phyloP scores from a whole-genome alignment of 176 grass and related monocot genomes.

The Secale cereale region DNA sequence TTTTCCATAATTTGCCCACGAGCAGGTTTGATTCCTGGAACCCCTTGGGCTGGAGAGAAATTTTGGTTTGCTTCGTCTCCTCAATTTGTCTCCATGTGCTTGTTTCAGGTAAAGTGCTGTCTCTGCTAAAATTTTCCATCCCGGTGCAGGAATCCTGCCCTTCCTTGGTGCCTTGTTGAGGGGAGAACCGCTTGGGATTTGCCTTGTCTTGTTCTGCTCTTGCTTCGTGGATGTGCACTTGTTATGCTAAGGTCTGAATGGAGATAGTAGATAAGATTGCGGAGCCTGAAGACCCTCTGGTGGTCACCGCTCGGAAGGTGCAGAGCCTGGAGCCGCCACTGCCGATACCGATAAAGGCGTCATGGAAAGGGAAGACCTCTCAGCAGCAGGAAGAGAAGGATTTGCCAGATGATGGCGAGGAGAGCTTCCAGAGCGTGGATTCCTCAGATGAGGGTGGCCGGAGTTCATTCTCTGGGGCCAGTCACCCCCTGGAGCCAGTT shows the following conservation, averaged over 20 bases:
- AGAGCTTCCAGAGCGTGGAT: conserved; percentile 79
- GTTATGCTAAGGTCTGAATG: conserved; percentile 40
- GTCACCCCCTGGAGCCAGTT: conserved; percentile 77
- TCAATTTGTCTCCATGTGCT: not conserved
- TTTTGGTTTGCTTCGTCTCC: not conserved
- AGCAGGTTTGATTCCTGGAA: conserved; percentile 41
- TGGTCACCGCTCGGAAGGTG: conserved; percentile 31
- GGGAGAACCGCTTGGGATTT: conserved; percentile 21
- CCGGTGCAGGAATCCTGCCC: conserved; percentile 17
- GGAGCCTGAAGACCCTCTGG: conserved; percentile 40
- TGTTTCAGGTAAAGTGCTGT: conserved; percentile 19
- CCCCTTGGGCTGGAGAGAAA: conserved; percentile 17
- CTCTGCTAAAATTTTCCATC: conserved; percentile 8
- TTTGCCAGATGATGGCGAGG: conserved; percentile 50
- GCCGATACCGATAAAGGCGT: conserved; percentile 44
- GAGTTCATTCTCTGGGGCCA: conserved; percentile 81
- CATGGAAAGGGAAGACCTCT: conserved; percentile 60
- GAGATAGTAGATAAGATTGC: conserved; percentile 55
- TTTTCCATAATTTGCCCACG: not conserved
- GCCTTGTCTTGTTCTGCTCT: not conserved
- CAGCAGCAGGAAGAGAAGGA: conserved; percentile 59
- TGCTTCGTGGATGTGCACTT: conserved; percentile 11
- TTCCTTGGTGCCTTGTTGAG: not conserved
- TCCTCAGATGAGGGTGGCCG: conserved; percentile 67
- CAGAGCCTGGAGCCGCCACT: conserved; percentile 36